These are phyloP conservation scores for Phytophthora multivora DNA, from an alignment of 352 stramenopile genomes.

Conservation along the genomic window DNA sequence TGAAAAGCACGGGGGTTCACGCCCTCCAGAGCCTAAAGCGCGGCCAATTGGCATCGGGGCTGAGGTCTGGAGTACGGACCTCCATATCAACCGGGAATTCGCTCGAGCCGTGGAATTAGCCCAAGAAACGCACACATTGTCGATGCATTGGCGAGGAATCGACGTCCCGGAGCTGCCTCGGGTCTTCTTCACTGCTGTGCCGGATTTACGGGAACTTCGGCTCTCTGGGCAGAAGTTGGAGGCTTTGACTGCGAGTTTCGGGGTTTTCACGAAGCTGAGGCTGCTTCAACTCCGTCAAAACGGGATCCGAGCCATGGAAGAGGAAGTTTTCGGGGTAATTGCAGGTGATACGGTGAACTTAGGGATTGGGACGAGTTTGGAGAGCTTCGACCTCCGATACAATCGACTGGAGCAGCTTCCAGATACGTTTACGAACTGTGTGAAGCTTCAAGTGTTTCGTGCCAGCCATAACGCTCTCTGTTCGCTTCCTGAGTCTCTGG, in stretches of 20 bases:
- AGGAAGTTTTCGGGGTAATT: constrained; percentile 42
- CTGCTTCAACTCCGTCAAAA: constrained; percentile 74
- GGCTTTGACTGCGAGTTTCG: constrained; percentile 44
- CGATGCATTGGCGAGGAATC: constrained; percentile 79
- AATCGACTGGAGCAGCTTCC: constrained; percentile 57
- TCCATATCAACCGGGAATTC: constrained; percentile 71
- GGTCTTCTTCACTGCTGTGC: constrained; percentile 52
- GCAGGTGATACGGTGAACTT: neutral
- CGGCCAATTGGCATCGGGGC: constrained; percentile 50
- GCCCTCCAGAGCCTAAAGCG: constrained; percentile 41
- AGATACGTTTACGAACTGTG: constrained; percentile 43
- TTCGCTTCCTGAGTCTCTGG: constrained; percentile 44
- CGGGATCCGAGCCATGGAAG: constrained; percentile 45
- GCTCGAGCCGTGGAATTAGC: constrained; percentile 43
- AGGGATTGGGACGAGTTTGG: constrained; percentile 32
- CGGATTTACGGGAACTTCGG: constrained; percentile 52
- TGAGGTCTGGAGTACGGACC: constrained; percentile 70
- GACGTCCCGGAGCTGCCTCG: constrained; percentile 44
- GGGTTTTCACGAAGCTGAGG: constrained; percentile 41
- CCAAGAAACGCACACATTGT: constrained; percentile 42
- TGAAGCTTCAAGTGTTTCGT: constrained; percentile 45
- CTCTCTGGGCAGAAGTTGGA: constrained; percentile 66
- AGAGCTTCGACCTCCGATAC: constrained; percentile 73
- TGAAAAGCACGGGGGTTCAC: constrained; percentile 34
- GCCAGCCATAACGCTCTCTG: constrained; percentile 55